A percentile compares a stretch with the other conserved stretches of the same genome.
These are phyloP conservation scores for Mycena filopes DNA, from an alignment of 768 basidiomycete species.

Conservation along the genomic window DNA sequence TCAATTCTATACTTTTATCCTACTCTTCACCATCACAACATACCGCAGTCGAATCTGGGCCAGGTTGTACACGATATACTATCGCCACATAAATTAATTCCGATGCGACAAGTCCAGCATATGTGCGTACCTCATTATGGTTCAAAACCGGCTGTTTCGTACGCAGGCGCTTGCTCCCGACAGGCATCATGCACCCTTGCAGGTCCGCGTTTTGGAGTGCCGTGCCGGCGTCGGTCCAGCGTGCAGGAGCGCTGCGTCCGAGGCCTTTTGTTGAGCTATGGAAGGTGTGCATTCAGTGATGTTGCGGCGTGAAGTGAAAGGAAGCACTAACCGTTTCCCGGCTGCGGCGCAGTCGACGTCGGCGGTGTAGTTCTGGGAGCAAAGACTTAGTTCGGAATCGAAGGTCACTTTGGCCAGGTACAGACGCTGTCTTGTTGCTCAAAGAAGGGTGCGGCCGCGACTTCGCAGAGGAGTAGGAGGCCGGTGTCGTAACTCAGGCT, in stretches of 20 bases:
- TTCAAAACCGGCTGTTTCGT: background rate
- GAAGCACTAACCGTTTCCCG: background rate
- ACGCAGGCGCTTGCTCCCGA: background rate
- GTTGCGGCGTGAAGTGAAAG: background rate
- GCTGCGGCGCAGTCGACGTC: conserved; percentile 1
- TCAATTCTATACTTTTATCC: background rate
- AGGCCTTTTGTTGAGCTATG: conserved; percentile 16
- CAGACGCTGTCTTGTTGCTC: conserved; percentile 5
- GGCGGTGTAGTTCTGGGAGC: conserved; percentile 6
- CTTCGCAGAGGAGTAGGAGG: conserved; percentile 8
- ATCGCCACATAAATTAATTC: background rate
- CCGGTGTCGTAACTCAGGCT: conserved; percentile 12
- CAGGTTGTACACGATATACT: conserved; percentile 20
- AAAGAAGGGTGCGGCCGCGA: conserved; percentile 10
- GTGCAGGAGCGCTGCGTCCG: conserved; percentile 12
- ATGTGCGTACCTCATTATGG: conserved; percentile 5
- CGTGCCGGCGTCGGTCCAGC: conserved; percentile 6
- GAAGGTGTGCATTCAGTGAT: too few species aligned
- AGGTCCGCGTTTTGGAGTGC: background rate
- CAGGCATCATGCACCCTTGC: conserved; percentile 19
- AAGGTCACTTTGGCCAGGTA: background rate
- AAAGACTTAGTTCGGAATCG: background rate
- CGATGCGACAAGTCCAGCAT: background rate
- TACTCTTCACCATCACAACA: conserved; percentile 18
- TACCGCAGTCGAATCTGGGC: conserved; percentile 15